Evolutionary conservation across 805 yeast genomes (phyloP).

Genomic region (Cyberlindnera mycetangii): DNA sequence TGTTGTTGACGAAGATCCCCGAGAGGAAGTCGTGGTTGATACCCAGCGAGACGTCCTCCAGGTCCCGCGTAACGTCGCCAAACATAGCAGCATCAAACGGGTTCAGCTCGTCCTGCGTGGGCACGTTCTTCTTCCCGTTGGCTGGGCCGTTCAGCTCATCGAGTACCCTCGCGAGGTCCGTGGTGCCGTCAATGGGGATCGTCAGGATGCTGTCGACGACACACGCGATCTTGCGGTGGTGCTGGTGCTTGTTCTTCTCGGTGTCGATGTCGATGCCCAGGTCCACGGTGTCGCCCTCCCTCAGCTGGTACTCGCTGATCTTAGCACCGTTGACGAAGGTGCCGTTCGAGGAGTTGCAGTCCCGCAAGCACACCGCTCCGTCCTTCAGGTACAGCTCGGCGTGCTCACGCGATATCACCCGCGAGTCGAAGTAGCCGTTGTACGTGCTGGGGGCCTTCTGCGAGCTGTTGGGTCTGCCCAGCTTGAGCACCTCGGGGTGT

Average conservation of each 20-base stretch:
- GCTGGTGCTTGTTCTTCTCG: constrained; percentile 42
- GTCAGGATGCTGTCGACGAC: constrained; percentile 70
- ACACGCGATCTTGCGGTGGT: constrained; percentile 86
- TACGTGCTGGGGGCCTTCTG: constrained; percentile 53
- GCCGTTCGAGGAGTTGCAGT: constrained; percentile 90
- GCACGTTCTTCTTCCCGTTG: too few relatives aligned
- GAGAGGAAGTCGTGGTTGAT: constrained; percentile 44
- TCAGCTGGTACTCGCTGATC: constrained; percentile 59
- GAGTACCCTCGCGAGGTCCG: constrained; percentile 18
- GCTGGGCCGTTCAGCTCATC: constrained; percentile 6
- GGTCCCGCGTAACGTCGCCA: constrained; percentile 48
- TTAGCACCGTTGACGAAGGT: constrained; percentile 82
- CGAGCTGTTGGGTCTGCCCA: constrained; percentile 84
- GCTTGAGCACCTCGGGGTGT: constrained; percentile 75
- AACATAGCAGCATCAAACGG: constrained; percentile 60
- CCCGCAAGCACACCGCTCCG: constrained; percentile 74
- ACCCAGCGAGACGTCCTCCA: constrained; percentile 52
- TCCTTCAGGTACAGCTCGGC: constrained; percentile 83
- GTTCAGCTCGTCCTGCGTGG: constrained; percentile 22
- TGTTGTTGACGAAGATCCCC: constrained; percentile 58
- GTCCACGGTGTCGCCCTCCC: constrained; percentile 84
- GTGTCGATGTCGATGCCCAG: constrained; percentile 86
- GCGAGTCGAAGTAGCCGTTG: constrained; percentile 91
- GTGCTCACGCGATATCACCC: constrained; percentile 90
- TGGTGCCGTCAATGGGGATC: constrained; percentile 33